phyloP scores from a whole-genome alignment of 2,329 filamentous ascomycete genomes.

The Aspergillus terreus region DNA sequence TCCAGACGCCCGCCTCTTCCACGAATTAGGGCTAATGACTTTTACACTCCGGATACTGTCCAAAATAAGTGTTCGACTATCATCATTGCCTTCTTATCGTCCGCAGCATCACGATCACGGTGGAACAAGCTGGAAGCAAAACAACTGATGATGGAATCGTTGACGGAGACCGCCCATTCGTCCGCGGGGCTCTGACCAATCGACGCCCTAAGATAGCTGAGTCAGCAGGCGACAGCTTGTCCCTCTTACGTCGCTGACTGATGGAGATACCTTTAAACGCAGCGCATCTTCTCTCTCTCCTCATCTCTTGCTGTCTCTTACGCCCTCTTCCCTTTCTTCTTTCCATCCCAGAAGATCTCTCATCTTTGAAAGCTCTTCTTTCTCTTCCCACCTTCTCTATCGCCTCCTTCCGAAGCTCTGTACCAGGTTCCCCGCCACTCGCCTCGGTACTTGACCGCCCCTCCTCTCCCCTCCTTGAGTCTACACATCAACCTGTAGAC shows the following conservation, averaged over 20 bases:
- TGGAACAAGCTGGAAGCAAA: neutral
- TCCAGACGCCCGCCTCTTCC: neutral
- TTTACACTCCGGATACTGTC: too few species aligned
- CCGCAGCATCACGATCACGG: slow-evolving; percentile 5
- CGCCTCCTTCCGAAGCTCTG: neutral
- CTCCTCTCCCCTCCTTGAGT: slow-evolving; percentile 18
- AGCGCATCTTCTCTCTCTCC: slow-evolving; percentile 4
- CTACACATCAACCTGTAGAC: slow-evolving; percentile 26
- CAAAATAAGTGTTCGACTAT: too few species aligned
- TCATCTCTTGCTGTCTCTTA: slow-evolving; percentile 8
- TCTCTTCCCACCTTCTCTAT: neutral
- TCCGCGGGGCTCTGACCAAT: slow-evolving; percentile 17
- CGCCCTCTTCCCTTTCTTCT: slow-evolving; percentile 6
- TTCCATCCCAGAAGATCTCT: neutral
- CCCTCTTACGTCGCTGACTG: slow-evolving; percentile 19
- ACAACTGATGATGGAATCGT: neutral
- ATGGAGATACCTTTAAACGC: slow-evolving; percentile 1
- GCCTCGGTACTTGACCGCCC: slow-evolving; percentile 15
- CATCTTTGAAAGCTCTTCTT: neutral
- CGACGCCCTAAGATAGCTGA: slow-evolving; percentile 3
- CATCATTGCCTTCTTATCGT: too few species aligned
- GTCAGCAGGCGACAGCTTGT: slow-evolving; percentile 12
- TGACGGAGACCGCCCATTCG: neutral
- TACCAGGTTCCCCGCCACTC: slow-evolving; percentile 6
- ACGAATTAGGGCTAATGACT: neutral